Percentiles rank a stretch among this genome's conserved stretches.
Conservation (phyloP, 345 rosid species). For the Euphorbia tirucalli region DNA sequence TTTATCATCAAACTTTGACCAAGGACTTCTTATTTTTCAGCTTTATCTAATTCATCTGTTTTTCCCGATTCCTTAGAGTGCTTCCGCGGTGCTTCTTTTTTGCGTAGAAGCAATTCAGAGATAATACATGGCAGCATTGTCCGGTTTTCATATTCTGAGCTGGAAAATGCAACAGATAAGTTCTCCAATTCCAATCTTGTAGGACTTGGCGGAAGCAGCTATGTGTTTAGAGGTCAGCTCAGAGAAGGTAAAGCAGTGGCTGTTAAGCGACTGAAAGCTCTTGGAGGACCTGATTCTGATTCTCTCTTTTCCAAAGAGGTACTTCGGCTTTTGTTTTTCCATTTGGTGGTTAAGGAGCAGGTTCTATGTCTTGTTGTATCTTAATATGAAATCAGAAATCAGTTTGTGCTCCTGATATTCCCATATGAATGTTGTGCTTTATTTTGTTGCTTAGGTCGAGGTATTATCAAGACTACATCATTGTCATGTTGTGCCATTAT, state of each 20-base stretch:
- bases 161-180: constrained; percentile 72
- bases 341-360: not conserved
- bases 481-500: constrained; percentile 86
- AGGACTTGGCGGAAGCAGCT: constrained; percentile 92
- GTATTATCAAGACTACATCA: constrained; percentile 85
- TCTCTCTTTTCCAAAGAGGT: constrained; percentile 74
- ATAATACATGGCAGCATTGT: constrained; percentile 50
- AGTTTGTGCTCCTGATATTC: constrained; percentile 5
- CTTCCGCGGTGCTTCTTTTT: constrained; percentile 51
- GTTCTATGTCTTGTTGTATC: constrained; percentile 1
- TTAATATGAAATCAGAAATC: constrained; percentile 1
- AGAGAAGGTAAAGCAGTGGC: constrained; percentile 81
- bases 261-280: constrained; percentile 66
- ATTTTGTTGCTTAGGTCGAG: constrained; percentile 58
- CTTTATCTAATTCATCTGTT: not conserved
- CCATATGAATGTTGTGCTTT: constrained; percentile 2
- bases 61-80: constrained; percentile 50
- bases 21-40: not conserved
- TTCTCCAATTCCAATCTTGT: constrained; percentile 68
- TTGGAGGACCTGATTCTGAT: constrained; percentile 62
- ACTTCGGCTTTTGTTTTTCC: constrained; percentile 18
- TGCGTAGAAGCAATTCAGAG: constrained; percentile 48
- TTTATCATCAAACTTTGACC: constrained; percentile 6
- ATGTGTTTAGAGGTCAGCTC: constrained; percentile 80
- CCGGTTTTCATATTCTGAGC: constrained; percentile 64